These are phyloP conservation scores for Blastobotrys serpentis DNA, from an alignment of 1,139 yeast species.

Conservation along the genomic window DNA sequence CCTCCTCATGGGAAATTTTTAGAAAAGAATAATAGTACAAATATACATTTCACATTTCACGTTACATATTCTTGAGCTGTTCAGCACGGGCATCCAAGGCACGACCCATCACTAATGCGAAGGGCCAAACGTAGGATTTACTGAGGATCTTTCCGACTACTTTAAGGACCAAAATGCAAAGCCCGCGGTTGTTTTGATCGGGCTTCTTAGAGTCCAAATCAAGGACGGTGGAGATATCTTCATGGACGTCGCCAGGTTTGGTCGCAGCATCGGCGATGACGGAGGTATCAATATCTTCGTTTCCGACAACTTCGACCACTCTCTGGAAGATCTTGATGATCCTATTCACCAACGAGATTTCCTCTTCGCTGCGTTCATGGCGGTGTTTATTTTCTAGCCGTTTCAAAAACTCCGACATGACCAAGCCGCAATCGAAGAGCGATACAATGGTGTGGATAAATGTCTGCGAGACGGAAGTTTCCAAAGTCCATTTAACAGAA, in stretches of 20 bases:
- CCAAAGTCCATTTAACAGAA: slow-evolving; percentile 36
- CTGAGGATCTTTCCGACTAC: slow-evolving; percentile 31
- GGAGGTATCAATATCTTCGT: slow-evolving; percentile 23
- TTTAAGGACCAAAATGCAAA: slow-evolving; percentile 28
- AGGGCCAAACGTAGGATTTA: slow-evolving; percentile 36
- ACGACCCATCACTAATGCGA: slow-evolving; percentile 35
- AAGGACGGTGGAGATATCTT: background rate
- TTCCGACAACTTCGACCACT: slow-evolving; percentile 33
- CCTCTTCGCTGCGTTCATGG: slow-evolving; percentile 32
- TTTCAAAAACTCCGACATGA: slow-evolving; percentile 38
- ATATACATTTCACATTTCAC: too few relatives aligned
- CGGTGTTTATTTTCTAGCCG: slow-evolving; percentile 30
- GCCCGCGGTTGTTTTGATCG: slow-evolving; percentile 11
- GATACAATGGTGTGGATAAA: slow-evolving; percentile 41
- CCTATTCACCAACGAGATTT: slow-evolving; percentile 31
- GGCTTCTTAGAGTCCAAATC: slow-evolving; percentile 12
- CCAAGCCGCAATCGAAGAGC: slow-evolving; percentile 40
- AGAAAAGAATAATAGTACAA: slow-evolving; percentile 5
- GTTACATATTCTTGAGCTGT: slow-evolving; percentile 23
- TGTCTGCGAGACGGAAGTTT: slow-evolving; percentile 37
- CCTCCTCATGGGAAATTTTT: background rate
- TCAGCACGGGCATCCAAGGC: slow-evolving; percentile 30
- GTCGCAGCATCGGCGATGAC: slow-evolving; percentile 13
- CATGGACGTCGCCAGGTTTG: background rate
- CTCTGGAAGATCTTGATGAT: slow-evolving; percentile 33